Conservation (phyloP, 2,329 filamentous ascomycete species). For the Zarea fungicola region DNA sequence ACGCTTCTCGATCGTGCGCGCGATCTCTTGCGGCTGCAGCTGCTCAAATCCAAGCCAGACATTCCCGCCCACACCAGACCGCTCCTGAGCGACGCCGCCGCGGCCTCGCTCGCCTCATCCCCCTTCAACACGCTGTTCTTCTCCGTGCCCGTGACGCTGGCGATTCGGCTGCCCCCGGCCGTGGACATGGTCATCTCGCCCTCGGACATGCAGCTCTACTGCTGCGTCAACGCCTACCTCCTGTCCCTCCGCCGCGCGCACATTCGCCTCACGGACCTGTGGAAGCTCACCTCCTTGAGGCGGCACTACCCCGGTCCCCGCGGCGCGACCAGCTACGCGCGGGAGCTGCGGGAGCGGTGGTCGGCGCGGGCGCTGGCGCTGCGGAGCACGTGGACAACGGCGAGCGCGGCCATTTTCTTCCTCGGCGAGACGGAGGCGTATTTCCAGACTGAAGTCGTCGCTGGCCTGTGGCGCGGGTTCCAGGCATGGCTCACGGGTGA, state of each 20-base stretch:
- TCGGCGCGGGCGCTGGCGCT: slow-evolving; percentile 60
- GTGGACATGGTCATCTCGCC: slow-evolving; percentile 81
- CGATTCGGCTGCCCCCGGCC: slow-evolving; percentile 68
- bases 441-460: slow-evolving; percentile 83
- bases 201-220: slow-evolving; percentile 73
- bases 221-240: slow-evolving; percentile 81
- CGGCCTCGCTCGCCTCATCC: slow-evolving; percentile 38
- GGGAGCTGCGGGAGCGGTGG: slow-evolving; percentile 58
- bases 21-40: slow-evolving; percentile 64
- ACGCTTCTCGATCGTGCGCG: slow-evolving; percentile 76
- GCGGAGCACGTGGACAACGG: slow-evolving; percentile 84
- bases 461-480: slow-evolving; percentile 75
- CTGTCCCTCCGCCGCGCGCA: slow-evolving; percentile 81
- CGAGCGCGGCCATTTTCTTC: slow-evolving; percentile 82
- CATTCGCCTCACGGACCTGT: slow-evolving; percentile 75
- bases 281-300: slow-evolving; percentile 77
- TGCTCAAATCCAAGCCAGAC: slow-evolving; percentile 46
- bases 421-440: slow-evolving; percentile 83
- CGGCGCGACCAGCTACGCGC: slow-evolving; percentile 55
- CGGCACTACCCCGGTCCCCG: slow-evolving; percentile 69
- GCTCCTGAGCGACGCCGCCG: slow-evolving; percentile 27
- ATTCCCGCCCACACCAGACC: slow-evolving; percentile 31
- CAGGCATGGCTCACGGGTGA: slow-evolving; percentile 63
- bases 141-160: slow-evolving; percentile 64
- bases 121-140: slow-evolving; percentile 79